Conservation (phyloP, 2,329 filamentous ascomycete genomes). For the Claviceps sp. region DNA sequence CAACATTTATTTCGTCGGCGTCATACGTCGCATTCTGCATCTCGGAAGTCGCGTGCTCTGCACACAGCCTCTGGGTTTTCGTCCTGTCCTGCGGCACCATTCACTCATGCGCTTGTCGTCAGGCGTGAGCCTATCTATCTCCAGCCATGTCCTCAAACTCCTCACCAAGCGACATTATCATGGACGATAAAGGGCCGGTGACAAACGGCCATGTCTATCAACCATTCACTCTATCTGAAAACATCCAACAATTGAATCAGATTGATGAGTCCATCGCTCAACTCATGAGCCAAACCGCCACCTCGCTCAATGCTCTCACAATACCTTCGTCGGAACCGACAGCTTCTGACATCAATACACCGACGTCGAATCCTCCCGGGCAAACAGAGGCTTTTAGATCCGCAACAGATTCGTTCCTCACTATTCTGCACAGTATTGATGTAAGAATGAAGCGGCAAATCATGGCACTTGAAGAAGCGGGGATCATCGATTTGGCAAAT, state of each 20-base stretch:
- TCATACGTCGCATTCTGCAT: background rate
- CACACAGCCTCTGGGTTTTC: background rate
- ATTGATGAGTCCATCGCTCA: slow-evolving; percentile 50
- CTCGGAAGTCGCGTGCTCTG: background rate
- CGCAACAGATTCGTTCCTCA: slow-evolving; percentile 54
- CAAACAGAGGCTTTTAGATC: slow-evolving; percentile 44
- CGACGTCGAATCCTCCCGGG: slow-evolving; percentile 28
- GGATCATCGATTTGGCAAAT: slow-evolving; percentile 46
- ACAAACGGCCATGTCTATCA: slow-evolving; percentile 19
- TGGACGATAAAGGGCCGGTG: slow-evolving; percentile 12
- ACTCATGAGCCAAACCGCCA: slow-evolving; percentile 31
- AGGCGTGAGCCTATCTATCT: background rate
- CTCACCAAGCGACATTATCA: slow-evolving; percentile 17
- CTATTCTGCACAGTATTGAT: slow-evolving; percentile 59
- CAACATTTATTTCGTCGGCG: background rate
- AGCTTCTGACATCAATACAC: slow-evolving; percentile 8
- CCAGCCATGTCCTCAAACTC: slow-evolving; percentile 14
- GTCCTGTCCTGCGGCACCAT: background rate
- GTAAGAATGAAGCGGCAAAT: slow-evolving; percentile 55
- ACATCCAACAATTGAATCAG: slow-evolving; percentile 65
- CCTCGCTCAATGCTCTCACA: slow-evolving; percentile 32
- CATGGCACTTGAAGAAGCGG: slow-evolving; percentile 68
- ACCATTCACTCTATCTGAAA: slow-evolving; percentile 61
- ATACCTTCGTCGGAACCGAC: slow-evolving; percentile 12
- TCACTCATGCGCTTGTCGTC: background rate